A percentile compares a stretch with the other conserved stretches of the same genome.
Conservation (phyloP, 768 basidiomycete genomes). For the Porpolomopsis calyptriformis region DNA sequence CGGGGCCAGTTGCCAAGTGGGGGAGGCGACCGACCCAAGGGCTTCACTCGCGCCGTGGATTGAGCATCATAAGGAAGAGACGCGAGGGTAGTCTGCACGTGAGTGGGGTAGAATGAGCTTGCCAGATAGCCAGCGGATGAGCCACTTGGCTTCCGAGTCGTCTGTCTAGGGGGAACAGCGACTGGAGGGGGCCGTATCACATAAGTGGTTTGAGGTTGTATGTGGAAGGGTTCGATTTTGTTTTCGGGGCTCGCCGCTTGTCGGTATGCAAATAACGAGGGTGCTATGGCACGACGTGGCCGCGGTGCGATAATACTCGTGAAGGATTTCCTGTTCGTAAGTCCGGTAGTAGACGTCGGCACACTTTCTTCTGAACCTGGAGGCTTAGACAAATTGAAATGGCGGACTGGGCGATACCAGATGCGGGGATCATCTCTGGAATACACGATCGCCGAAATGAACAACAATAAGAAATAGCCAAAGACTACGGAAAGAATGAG, state of each 20-base stretch:
- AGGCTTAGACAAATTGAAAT: constrained; percentile 18
- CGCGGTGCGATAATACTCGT: constrained; percentile 30
- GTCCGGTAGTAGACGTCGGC: constrained; percentile 18
- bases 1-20: constrained; percentile 50
- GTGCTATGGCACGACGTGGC: constrained; percentile 29
- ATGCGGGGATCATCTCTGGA: constrained; percentile 35
- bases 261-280: constrained; percentile 27
- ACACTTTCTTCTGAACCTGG: constrained; percentile 4
- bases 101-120: constrained; percentile 25
- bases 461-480: constrained; percentile 42
- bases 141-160: constrained; percentile 7
- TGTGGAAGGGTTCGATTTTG: constrained; percentile 38
- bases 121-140: constrained; percentile 7
- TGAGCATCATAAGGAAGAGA: background rate
- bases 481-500: constrained; percentile 33
- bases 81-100: constrained; percentile 16
- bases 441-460: constrained; percentile 33
- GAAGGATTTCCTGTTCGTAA: constrained; percentile 22
- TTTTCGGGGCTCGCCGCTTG: constrained; percentile 30
- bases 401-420: constrained; percentile 39
- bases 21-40: constrained; percentile 26
- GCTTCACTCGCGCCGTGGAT: constrained; percentile 6
- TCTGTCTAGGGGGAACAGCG: constrained; percentile 11
- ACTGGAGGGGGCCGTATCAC: constrained; percentile 6
- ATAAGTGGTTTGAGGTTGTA: constrained; percentile 15